A percentile compares a stretch with the other conserved stretches of the same genome.
Conservation (phyloP, 1,284 basidiomycete genomes). For the Wallemia ichthyophaga region DNA sequence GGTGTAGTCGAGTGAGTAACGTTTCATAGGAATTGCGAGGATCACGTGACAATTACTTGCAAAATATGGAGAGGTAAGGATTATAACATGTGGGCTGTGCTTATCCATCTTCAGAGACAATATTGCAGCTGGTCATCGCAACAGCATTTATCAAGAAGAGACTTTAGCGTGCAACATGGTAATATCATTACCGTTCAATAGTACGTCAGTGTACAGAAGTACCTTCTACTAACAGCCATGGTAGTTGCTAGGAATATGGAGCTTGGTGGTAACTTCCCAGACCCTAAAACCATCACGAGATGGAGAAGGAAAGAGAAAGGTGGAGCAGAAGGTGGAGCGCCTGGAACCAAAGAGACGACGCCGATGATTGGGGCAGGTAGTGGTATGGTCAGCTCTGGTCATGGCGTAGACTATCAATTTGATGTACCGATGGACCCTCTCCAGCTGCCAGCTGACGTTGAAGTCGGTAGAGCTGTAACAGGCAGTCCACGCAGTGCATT, state of each 20-base stretch:
- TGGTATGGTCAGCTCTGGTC: background rate
- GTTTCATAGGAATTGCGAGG: background rate
- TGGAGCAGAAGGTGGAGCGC: no score
- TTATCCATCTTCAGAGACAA: background rate
- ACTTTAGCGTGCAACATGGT: background rate
- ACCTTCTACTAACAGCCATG: background rate
- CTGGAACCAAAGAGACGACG: no score
- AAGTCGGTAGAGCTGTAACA: background rate
- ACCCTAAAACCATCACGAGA: background rate
- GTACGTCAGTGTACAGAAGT: background rate
- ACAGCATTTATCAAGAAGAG: background rate
- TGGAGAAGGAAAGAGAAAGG: no score
- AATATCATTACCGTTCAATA: background rate
- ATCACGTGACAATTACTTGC: background rate
- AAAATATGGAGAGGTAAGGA: background rate
- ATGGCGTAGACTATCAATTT: background rate
- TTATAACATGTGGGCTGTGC: background rate
- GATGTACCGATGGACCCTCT: background rate
- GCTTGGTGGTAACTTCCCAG: background rate
- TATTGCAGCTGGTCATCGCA: background rate
- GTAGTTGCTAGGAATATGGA: background rate
- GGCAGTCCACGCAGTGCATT: background rate
- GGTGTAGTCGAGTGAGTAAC: background rate
- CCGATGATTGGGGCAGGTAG: no score
- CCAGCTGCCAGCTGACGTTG: background rate